Evolutionary conservation across 2,329 filamentous ascomycete species (phyloP), one percentile per base, ranked within the genome.

Genomic region (Pseudogymnoascus sp.): DNA sequence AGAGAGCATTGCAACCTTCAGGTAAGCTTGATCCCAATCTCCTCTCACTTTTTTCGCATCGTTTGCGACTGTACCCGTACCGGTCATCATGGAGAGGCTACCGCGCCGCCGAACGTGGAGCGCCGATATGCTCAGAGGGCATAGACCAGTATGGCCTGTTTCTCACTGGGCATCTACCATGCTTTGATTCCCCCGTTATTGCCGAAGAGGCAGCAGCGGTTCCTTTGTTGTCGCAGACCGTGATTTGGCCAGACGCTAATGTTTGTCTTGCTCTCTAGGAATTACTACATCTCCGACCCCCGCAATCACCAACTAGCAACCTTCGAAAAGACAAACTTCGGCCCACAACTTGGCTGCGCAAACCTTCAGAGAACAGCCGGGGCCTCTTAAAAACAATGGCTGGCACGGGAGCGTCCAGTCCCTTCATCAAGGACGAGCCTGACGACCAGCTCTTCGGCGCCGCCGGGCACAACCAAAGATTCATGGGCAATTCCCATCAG

Each of bases 401-500:
- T 68, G 71, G 71, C 60, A 73, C 72, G 65, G 72, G 72, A 66
- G 69, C 70, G 65, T 73, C 72, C 65, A 79, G 81, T 71, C 82
- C 84, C 62, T 88, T 81, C 75, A 88, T 89, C 76, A 89, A 89
- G 78, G 81, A 82, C 76, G 85, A 89, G 74, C 82, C 84, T 65
- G 83, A 88, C 75, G 85, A 88, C 66, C 82, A 82, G 71, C 77
- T 78, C 69, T 87, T 82, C 76, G 79, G 31, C n/a, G 64, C 68
- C 12, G 64, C 68, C 12, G 64, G 67, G 14, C 31, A 56, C 63
- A 69, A 71, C 62, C 68, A 70, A 61, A 68, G 71, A 68, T 72
- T 66, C 68, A 72, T 73, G 66, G 68, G 68, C 42, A 63, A 65
- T 34, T 62, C 63, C 49, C 70, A 72, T 37, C 71, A 73, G 66